phyloP scores from a whole-genome alignment of 352 stramenopile species.

The Pelagophyceae sp. region DNA sequence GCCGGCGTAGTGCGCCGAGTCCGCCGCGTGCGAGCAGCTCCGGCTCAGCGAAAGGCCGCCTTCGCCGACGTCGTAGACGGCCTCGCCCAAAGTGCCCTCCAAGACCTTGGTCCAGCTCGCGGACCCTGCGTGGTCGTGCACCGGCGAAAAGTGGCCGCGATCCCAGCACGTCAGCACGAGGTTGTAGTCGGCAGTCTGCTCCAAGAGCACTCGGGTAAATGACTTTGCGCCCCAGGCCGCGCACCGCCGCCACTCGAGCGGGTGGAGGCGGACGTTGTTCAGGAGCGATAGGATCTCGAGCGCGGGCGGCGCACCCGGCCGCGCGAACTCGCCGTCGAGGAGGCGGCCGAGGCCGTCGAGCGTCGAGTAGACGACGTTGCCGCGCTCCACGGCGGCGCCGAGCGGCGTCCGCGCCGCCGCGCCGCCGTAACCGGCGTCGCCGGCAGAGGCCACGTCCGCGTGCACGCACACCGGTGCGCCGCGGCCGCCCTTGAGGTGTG shows the following conservation, averaged over 20 bases:
- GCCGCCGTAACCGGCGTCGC: no score
- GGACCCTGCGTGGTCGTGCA: conserved; percentile 9
- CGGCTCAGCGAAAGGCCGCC: neutral
- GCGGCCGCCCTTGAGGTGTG: neutral
- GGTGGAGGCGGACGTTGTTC: neutral
- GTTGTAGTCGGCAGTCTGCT: neutral
- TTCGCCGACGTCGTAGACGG: neutral
- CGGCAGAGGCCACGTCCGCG: neutral
- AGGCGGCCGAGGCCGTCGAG: neutral
- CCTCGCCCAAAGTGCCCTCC: neutral
- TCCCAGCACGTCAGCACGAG: neutral
- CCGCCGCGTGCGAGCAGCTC: conserved; percentile 5
- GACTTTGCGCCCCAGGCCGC: neutral
- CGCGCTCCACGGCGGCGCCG: neutral
- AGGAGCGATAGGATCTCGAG: neutral
- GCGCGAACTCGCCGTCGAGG: neutral
- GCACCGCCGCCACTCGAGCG: neutral
- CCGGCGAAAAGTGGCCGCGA: neutral
- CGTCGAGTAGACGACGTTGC: conserved; percentile 1
- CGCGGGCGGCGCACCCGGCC: no score
- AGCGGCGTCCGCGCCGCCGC: neutral
- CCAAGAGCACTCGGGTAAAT: neutral
- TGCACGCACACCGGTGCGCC: neutral
- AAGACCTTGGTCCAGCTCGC: conserved; percentile 7
- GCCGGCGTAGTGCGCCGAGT: conserved; percentile 10